Percentiles rank a stretch among this genome's conserved stretches.
phyloP scores from a whole-genome alignment of 2,329 filamentous ascomycete species.

The Paraconiothyrium brasiliense region DNA sequence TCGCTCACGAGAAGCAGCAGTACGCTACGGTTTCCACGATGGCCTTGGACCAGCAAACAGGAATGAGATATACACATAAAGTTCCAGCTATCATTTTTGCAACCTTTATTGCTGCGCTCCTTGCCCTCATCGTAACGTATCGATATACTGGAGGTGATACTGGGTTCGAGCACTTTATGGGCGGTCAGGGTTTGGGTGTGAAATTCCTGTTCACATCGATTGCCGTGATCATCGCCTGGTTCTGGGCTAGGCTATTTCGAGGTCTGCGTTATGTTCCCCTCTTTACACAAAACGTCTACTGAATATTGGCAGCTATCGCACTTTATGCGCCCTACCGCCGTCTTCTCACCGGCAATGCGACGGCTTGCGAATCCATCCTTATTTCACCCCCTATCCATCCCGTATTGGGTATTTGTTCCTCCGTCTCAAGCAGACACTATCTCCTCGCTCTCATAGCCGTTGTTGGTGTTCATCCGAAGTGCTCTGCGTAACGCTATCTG shows the following conservation, averaged over 20 bases:
- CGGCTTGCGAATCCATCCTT: slow-evolving; percentile 17
- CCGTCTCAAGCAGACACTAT: slow-evolving; percentile 1
- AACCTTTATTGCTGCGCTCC: slow-evolving; percentile 3
- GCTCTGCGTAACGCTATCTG: slow-evolving; percentile 17
- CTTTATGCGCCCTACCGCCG: slow-evolving; percentile 16
- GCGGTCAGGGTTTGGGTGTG: slow-evolving; percentile 20
- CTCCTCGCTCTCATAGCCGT: slow-evolving; percentile 9
- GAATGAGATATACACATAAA: background rate
- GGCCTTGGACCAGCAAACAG: background rate
- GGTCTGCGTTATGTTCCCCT: slow-evolving; percentile 1
- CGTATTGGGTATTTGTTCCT: slow-evolving; percentile 1
- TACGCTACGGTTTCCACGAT: slow-evolving; percentile 1
- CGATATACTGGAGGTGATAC: slow-evolving; percentile 14
- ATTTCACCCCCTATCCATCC: slow-evolving; percentile 10
- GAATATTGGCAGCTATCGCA: slow-evolving; percentile 13
- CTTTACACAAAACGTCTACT: background rate
- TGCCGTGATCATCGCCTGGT: slow-evolving; percentile 15
- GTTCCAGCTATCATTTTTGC: slow-evolving; percentile 2
- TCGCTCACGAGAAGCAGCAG: background rate
- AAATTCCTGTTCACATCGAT: slow-evolving; percentile 18
- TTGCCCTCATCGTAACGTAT: slow-evolving; percentile 15
- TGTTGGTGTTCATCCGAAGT: slow-evolving; percentile 13
- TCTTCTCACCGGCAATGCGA: slow-evolving; percentile 8
- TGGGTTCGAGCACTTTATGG: slow-evolving; percentile 21
- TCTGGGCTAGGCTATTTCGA: slow-evolving; percentile 16